A percentile compares a stretch with the other conserved stretches of the same genome.
Conservation (phyloP, 768 basidiomycete genomes). For the Termitomyces sp. region DNA sequence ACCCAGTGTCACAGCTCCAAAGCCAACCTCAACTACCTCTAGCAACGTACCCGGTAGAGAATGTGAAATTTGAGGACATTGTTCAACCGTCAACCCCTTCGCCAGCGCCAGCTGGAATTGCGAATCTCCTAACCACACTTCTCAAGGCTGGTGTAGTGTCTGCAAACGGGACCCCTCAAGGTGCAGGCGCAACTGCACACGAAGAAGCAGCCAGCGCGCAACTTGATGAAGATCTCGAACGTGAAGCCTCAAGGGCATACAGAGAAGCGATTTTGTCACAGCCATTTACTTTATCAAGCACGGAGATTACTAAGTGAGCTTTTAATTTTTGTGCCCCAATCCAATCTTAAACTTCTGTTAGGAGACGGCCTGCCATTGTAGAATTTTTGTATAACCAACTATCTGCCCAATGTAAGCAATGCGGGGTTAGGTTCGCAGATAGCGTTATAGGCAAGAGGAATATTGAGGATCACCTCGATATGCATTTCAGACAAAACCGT, state of each 20-base stretch:
- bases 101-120: conserved; percentile 33
- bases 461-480: conserved; percentile 88
- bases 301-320: conserved; percentile 69
- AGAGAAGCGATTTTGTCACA: conserved; percentile 53
- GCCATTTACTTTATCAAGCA: conserved; percentile 53
- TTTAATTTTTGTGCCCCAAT: background rate
- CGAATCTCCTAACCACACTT: conserved; percentile 59
- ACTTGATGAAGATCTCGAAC: conserved; percentile 28
- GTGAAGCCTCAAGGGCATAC: conserved; percentile 52
- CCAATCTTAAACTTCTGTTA: conserved; percentile 18
- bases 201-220: conserved; percentile 26
- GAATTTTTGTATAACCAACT: conserved; percentile 72
- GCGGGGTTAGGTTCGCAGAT: conserved; percentile 82
- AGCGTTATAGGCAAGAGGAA: conserved; percentile 62
- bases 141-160: conserved; percentile 77
- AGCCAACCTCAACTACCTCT: conserved; percentile 13
- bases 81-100: conserved; percentile 20
- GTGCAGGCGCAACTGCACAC: conserved; percentile 37
- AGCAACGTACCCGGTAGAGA: conserved; percentile 8
- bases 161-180: conserved; percentile 43
- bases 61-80: conserved; percentile 16
- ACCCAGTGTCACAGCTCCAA: conserved; percentile 11
- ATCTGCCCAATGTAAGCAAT: conserved; percentile 87
- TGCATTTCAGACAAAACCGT: conserved; percentile 93
- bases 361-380: conserved; percentile 54